Evolutionary conservation across 441 rosid genomes (phyloP), one percentile per base, ranked within the genome.

Genomic region (Macaranga tanarius): DNA sequence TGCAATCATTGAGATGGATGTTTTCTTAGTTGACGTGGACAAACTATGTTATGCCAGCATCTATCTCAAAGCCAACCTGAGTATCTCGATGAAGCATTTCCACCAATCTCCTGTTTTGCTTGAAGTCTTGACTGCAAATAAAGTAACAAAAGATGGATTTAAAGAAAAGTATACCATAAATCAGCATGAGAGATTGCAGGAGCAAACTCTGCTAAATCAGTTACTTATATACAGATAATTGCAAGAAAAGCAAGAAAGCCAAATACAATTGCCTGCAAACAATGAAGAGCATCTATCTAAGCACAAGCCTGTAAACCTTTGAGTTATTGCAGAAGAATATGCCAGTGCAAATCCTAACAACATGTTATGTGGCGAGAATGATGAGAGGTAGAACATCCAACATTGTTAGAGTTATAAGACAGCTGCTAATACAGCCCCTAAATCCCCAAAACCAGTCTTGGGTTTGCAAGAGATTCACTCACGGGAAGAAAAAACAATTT

Each of bases 101-200:
- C 89, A 61, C 94, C 89, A 64, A 87, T 89, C 78, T 86, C 94
- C 80, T 89, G 92, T 73, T 86, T 89, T 65, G 94, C 94, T 80
- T 89, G 94, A 75, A 89, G 89, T 77, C 94, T 83, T 40, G 94
- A 87, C 91, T 87, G 87, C 77, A 76, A 47, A 72, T 19, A 67
- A 73, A 31, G 60, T 13, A 82, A 61, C 60, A 71, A 47, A 63
- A 57, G 69, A 77, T 51, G 59, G 63, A 65, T 62, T 58, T 63
- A 57, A 66, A 42, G 47, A 42, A 1, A 42, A 69, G 10, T 19
- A 19, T 42, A 34, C 26, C n/a, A 44, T 34, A 57, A 26, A 51
- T n/a, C 57, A 59, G 52, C 11, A 16, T 65, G 34, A 69, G 62
- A 15, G 22, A 48, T 9, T 3, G 25, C 5, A 20, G 38, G 7